Conservation (phyloP, 2,329 filamentous ascomycete genomes). For the Paecilomyces variotii region DNA sequence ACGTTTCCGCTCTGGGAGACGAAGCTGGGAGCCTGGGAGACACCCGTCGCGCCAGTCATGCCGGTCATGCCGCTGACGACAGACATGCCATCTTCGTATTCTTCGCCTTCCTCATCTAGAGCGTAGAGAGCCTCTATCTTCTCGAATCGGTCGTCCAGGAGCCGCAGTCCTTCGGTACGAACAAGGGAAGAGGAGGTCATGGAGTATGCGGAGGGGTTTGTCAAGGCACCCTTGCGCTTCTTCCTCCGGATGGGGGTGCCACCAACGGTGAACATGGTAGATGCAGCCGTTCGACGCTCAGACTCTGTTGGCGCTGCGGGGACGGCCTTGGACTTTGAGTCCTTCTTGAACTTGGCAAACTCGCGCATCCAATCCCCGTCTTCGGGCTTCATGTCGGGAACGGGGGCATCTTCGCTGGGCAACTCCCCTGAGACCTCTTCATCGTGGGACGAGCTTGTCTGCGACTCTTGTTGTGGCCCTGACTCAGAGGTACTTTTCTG, state of each 20-base stretch:
- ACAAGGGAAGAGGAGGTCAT: slow-evolving; percentile 86
- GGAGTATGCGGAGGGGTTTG: slow-evolving; percentile 76
- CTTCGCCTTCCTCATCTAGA: slow-evolving; percentile 49
- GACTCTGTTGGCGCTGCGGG: slow-evolving; percentile 32
- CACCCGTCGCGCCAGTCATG: slow-evolving; percentile 54
- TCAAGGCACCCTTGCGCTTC: slow-evolving; percentile 92
- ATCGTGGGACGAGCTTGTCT: slow-evolving; percentile 18
- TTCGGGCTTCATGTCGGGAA: slow-evolving; percentile 46
- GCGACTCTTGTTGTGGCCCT: slow-evolving; percentile 21
- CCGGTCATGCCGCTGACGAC: slow-evolving; percentile 37
- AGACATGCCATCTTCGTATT: slow-evolving; percentile 46
- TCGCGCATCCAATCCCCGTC: slow-evolving; percentile 84
- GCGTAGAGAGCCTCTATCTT: slow-evolving; percentile 76
- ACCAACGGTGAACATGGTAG: slow-evolving; percentile 50
- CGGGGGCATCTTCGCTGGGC: slow-evolving; percentile 28
- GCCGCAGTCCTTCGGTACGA: slow-evolving; percentile 75
- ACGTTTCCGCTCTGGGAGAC: slow-evolving; percentile 32
- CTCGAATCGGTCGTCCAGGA: slow-evolving; percentile 87
- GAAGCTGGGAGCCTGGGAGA: slow-evolving; percentile 51
- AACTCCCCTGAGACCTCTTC: slow-evolving; percentile 23
- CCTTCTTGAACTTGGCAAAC: slow-evolving; percentile 90
- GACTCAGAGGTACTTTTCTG: slow-evolving; percentile 22
- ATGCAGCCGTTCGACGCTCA: slow-evolving; percentile 35
- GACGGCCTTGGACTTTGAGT: slow-evolving; percentile 37
- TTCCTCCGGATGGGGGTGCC: slow-evolving; percentile 62